A percentile compares a stretch with the other conserved stretches of the same genome.
These are phyloP conservation scores for Aspergillus saccharolyticus DNA, from an alignment of 495 filamentous ascomycete genomes.

Conservation along the genomic window DNA sequence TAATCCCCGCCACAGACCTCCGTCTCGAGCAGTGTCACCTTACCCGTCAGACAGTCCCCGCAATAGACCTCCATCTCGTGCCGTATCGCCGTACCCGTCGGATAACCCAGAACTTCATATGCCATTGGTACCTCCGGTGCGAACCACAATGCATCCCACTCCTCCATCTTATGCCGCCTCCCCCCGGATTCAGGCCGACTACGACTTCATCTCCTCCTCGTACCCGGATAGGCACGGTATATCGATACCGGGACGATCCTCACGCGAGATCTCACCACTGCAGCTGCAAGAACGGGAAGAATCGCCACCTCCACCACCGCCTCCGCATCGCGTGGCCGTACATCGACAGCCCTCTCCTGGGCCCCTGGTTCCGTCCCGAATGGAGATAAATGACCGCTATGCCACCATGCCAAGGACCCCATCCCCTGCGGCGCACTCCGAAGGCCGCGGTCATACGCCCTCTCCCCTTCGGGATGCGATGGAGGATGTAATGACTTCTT, in stretches of 20 bases:
- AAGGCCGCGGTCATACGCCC: conserved; percentile 67
- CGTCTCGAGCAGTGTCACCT: conserved; percentile 17
- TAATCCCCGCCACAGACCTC: conserved; percentile 9
- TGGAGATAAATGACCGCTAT: conserved; percentile 48
- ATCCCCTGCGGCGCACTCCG: conserved; percentile 60
- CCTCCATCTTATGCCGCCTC: conserved; percentile 19
- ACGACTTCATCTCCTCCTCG: conserved; percentile 28
- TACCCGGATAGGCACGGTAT: conserved; percentile 23
- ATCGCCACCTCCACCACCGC: conserved; percentile 43
- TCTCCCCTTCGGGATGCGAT: conserved; percentile 90
- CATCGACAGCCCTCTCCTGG: conserved; percentile 23
- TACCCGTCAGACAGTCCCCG: background rate
- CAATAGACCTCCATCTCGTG: conserved; percentile 8
- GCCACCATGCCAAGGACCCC: conserved; percentile 47
- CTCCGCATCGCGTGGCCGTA: conserved; percentile 36
- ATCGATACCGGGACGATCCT: conserved; percentile 27
- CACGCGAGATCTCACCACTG: conserved; percentile 34
- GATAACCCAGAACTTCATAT: background rate
- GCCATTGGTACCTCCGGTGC: background rate
- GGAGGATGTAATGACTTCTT: conserved; percentile 96
- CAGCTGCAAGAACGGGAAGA: conserved; percentile 34
- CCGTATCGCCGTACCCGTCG: conserved; percentile 5
- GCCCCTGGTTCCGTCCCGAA: conserved; percentile 35
- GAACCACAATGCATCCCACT: background rate
- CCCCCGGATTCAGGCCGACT: conserved; percentile 25